Base-by-base conservation (phyloP, 345 rosid species). In the Cochlearia excelsa region DNA sequence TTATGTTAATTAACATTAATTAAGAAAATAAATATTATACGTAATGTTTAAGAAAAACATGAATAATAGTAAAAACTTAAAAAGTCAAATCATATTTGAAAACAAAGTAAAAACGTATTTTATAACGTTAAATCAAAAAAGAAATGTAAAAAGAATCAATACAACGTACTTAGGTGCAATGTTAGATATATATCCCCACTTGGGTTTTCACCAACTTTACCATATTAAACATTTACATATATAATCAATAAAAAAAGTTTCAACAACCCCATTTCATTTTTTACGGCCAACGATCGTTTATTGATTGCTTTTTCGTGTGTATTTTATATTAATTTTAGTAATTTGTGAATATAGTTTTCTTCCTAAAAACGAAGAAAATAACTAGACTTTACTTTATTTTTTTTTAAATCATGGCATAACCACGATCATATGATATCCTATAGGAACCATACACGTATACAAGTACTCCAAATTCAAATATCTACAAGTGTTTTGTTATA, bases 121-220 rank as follows among this genome's bases (percentile, higher is more conserved):
- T 8, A 9, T 49, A 69, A 63, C 8, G 9, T 8, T 44, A 51
- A 70, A 55, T 30, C 45, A 46, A 28, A 39, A 39, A 39, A 39
- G 43, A 39, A 39, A 9, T 39, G 43, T 39, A 39, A 3, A 39
- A 39, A 39, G 43, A 9, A 39, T 39, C 43, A 39, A 39, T 39
- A 7, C 43, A 39, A 39, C n/a, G 2, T 39, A n/a, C 63, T 69
- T 69, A 69, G 74, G 63, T 69, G 35, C 58, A 61, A 69, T 69
- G 74, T 69, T 56, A 43, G 53, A 70, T 56, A 48, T 45, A 69
- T 61, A 50, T 58, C 62, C 59, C 69, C 74, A 63, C 64, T 63
- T 70, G 69, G 30, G 42, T 30, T 61, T 61, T 70, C 74, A 70
- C 69, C 69, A 70, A 69, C 68, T 62, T 69, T 55, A 34, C 63